Evolutionary conservation across 768 basidiomycete species (phyloP).

Genomic region (Leccinum variicolor): DNA sequence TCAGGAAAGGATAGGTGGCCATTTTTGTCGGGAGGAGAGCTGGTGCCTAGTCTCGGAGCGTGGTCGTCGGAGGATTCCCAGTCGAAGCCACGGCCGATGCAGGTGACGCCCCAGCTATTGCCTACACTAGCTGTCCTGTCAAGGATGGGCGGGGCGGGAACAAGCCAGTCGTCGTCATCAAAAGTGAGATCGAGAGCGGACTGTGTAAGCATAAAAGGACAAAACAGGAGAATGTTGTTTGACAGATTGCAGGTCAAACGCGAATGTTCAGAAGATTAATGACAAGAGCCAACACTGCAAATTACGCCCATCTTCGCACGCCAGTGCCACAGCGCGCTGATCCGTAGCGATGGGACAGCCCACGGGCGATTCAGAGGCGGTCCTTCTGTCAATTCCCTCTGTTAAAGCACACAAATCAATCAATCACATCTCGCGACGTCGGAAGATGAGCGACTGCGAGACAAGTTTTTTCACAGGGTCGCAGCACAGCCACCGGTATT

Average conservation of each 20-base stretch:
- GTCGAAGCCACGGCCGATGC: constrained; percentile 77
- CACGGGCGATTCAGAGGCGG: background rate
- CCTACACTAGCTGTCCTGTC: constrained; percentile 66
- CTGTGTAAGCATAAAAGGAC: constrained; percentile 51
- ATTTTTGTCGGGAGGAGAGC: constrained; percentile 7
- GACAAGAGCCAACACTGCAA: background rate
- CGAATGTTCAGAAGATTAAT: background rate
- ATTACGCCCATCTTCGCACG: constrained; percentile 14
- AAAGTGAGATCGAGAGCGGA: constrained; percentile 58
- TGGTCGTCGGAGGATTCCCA: constrained; percentile 52
- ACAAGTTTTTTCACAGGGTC: background rate
- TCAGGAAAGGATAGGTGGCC: constrained; percentile 13
- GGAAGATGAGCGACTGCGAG: background rate
- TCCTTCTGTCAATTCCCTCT: background rate
- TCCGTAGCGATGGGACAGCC: background rate
- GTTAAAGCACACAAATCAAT: background rate
- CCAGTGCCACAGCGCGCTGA: background rate
- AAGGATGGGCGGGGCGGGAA: constrained; percentile 46
- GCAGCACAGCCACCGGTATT: constrained; percentile 25
- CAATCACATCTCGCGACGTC: background rate
- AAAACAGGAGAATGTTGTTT: background rate
- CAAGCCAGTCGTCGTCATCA: constrained; percentile 70
- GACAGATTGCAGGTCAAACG: background rate
- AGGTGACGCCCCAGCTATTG: constrained; percentile 83
- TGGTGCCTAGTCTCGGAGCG: constrained; percentile 3